Base-by-base conservation (phyloP, 352 stramenopile genomes). In the Phytopythium helicoides region DNA sequence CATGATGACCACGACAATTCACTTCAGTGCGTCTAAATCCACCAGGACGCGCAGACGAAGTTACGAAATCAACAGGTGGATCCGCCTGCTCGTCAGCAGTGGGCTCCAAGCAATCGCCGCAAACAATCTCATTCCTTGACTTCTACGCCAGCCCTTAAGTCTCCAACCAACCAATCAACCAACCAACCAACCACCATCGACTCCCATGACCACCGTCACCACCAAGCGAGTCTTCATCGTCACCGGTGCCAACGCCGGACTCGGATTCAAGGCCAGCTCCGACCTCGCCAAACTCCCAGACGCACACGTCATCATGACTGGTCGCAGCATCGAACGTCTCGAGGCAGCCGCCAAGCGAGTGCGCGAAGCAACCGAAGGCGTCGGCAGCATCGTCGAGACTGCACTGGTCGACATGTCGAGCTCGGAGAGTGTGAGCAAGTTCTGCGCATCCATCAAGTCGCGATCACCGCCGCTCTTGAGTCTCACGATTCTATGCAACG, bases 401-500 rank as follows among this genome's bases (percentile, higher is more conserved):
- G 58, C 21, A 10, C 40, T 75, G 34, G 33, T 80, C 15, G 64
- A 84, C 47, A 38, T 84, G 15, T 46, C 54, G 5, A 79, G 60
- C 42, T 58, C 76, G 18, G 31, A 23, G 23, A 65, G 55, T 0
- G 62, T 81, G 22, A 58, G 64, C 8, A 22, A 34, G 12, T 75
- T 66, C 39, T 54, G 54, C 1, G 41, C 19, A 3, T 47, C 41
- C 1, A 37, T 47, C 2, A 36, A 18, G 6, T 19, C 76, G 4
- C 52, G 55, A 0, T 38, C 58, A 28, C 52, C 61, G 22, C 44
- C 58, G 16, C 40, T 74, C 1, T 39, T 59, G 12, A 40, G 68
- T 36, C 47, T 54, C 39, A 65, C 60, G 18, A 37, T 83, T 40
- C 52, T 80, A 3, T 76, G 64, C 72, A 83, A 83, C 47, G 69